Evolutionary conservation across 352 stramenopile species (phyloP), one percentile per base, ranked within the genome.

Genomic region (Hyphochytrium catenoides): DNA sequence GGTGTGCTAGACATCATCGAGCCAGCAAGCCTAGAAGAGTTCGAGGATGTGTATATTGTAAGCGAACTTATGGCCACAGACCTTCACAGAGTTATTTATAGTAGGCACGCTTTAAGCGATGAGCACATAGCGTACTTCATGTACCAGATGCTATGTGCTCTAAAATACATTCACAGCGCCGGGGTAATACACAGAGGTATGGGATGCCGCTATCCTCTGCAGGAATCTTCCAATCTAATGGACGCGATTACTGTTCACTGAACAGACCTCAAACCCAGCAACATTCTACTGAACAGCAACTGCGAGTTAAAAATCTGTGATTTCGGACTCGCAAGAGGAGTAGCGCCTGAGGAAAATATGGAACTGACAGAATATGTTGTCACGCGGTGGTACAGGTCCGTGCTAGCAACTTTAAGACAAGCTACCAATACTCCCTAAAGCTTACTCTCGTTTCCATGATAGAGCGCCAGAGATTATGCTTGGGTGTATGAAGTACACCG

Each of bases 201-300:
- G n/a, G n/a, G n/a, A n/a, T n/a, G n/a, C n/a, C n/a, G n/a, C n/a
- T n/a, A n/a, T n/a, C n/a, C n/a, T n/a, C n/a, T n/a, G n/a, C n/a
- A n/a, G n/a, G n/a, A n/a, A n/a, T n/a, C n/a, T n/a, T n/a, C n/a
- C n/a, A n/a, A n/a, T n/a, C n/a, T n/a, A n/a, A n/a, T n/a, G n/a
- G n/a, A n/a, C n/a, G n/a, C n/a, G n/a, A n/a, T n/a, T n/a, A n/a
- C n/a, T n/a, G n/a, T n/a, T n/a, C n/a, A n/a, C n/a, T n/a, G n/a
- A n/a, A n/a, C n/a, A n/a, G 87, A 97, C 52, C 59, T 97, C 8
- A 97, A 97, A 52, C 87, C 85, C 17, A 90, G 82, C n/a, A 97
- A 97, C 51, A 57, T 97, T 18, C 62, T 96, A 8, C 82, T 97
- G 34, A 92, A 89, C 44, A 61, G 62, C n/a, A 81, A 86, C 36